Conservation (phyloP, 495 filamentous ascomycete species). For the Neurospora pannonica region DNA sequence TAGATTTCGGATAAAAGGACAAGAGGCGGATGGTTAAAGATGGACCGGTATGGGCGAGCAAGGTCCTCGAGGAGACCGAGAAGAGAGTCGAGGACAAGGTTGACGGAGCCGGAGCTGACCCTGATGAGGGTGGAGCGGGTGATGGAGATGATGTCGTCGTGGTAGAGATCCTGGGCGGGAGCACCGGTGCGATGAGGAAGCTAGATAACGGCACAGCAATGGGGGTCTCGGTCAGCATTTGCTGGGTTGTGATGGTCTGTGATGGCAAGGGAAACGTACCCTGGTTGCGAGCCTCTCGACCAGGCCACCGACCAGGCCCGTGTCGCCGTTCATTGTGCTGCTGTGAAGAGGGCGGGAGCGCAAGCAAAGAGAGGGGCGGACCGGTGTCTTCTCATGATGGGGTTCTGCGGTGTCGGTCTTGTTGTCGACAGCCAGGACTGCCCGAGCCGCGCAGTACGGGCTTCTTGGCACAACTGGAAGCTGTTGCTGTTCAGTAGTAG, state of each 20-base stretch:
- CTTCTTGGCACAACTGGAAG: not conserved
- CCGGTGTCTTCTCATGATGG: slow-evolving; percentile 24
- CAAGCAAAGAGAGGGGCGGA: not conserved
- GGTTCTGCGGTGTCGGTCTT: not conserved
- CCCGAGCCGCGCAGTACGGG: not conserved
- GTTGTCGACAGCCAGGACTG: not conserved
- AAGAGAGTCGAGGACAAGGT: slow-evolving; percentile 47
- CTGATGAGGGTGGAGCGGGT: slow-evolving; percentile 52
- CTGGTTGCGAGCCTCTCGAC: slow-evolving; percentile 55
- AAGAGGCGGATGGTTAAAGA: slow-evolving; percentile 39
- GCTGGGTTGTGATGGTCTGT: not conserved
- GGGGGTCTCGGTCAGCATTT: not conserved
- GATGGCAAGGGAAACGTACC: slow-evolving; percentile 29
- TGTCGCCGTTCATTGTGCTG: slow-evolving; percentile 51
- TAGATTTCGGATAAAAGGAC: slow-evolving; percentile 52
- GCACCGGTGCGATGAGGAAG: slow-evolving; percentile 57
- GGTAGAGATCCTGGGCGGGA: slow-evolving; percentile 44
- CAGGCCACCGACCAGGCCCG: slow-evolving; percentile 51
- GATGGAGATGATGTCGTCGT: slow-evolving; percentile 51
- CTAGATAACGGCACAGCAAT: slow-evolving; percentile 21
- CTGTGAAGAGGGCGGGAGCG: slow-evolving; percentile 15
- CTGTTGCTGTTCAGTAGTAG: not conserved
- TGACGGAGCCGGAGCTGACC: slow-evolving; percentile 44
- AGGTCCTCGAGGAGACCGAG: slow-evolving; percentile 41
- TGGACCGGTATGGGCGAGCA: slow-evolving; percentile 34